Percentiles rank a stretch among this genome's conserved stretches.
Evolutionary conservation across 2,329 filamentous ascomycete genomes (phyloP).

Genomic region (Pseudophaeomoniella oleicola): DNA sequence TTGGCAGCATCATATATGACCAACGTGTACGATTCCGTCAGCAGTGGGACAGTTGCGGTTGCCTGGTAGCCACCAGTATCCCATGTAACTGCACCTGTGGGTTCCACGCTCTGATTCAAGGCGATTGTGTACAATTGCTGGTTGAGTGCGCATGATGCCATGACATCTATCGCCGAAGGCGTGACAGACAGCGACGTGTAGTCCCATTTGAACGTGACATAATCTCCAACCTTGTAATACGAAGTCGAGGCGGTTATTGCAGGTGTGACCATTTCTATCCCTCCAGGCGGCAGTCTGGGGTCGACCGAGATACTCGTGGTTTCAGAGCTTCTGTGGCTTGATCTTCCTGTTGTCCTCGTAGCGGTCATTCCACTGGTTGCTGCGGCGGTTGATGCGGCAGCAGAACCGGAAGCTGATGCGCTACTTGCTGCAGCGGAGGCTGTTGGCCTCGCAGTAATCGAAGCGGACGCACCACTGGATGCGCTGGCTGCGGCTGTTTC

Average conservation of each 20-base stretch:
- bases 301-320: constrained; percentile 14
- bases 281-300: constrained; percentile 37
- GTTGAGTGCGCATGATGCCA: constrained; percentile 47
- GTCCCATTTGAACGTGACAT: constrained; percentile 53
- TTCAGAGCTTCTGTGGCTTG: constrained; percentile 11
- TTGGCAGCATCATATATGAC: constrained; percentile 44
- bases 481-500: constrained; percentile 1
- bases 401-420: constrained; percentile 3
- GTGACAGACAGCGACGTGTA: constrained; percentile 49
- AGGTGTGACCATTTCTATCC: constrained; percentile 48
- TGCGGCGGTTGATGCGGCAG: constrained; percentile 5
- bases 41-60: constrained; percentile 34
- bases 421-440: too few relatives aligned
- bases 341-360: constrained; percentile 8
- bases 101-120: constrained; percentile 39
- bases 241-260: constrained; percentile 26
- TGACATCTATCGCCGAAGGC: constrained; percentile 44
- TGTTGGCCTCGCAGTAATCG: constrained; percentile 4
- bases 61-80: constrained; percentile 41
- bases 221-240: constrained; percentile 51
- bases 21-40: constrained; percentile 49
- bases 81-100: constrained; percentile 42
- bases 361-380: constrained; percentile 5
- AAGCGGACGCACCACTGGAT: constrained; percentile 2
- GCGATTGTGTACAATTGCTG: constrained; percentile 47